phyloP scores from a whole-genome alignment of 176 grass and related monocot species.

The Microstegium vimineum region DNA sequence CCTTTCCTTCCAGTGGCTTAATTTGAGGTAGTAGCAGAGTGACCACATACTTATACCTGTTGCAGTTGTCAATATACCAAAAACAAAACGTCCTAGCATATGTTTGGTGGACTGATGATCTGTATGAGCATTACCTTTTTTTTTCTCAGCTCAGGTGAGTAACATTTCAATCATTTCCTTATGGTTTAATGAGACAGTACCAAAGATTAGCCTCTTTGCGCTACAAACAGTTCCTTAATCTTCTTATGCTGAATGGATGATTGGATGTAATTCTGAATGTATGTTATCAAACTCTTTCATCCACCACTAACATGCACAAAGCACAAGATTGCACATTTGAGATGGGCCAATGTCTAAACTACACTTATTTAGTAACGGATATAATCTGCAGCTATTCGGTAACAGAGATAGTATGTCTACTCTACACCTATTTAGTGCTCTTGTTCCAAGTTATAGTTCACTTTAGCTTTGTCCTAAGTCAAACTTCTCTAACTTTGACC shows the following conservation, averaged over 20 bases:
- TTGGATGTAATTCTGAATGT: background rate
- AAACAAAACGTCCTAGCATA: background rate
- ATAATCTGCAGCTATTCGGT: background rate
- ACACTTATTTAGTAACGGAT: background rate
- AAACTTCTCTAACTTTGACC: background rate
- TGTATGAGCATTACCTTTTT: background rate
- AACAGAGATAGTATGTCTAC: background rate
- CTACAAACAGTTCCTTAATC: slow-evolving; percentile 2
- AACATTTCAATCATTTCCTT: slow-evolving; percentile 2
- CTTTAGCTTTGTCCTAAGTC: background rate
- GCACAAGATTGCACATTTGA: background rate
- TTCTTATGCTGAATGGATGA: background rate
- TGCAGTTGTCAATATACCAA: background rate
- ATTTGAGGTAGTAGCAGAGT: background rate
- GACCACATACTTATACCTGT: background rate
- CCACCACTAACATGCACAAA: background rate
- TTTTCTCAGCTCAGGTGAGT: background rate
- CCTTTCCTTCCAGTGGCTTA: background rate
- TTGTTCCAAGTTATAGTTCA: background rate
- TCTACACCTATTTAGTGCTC: background rate
- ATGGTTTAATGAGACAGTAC: background rate
- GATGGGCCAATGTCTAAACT: background rate
- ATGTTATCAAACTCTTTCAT: background rate
- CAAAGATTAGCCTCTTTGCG: background rate
- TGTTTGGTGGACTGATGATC: background rate